Percentiles rank a stretch among this genome's conserved stretches.
These are phyloP conservation scores for Cladophialophora chaetospira DNA, from an alignment of 2,329 filamentous ascomycete species.

Conservation along the genomic window DNA sequence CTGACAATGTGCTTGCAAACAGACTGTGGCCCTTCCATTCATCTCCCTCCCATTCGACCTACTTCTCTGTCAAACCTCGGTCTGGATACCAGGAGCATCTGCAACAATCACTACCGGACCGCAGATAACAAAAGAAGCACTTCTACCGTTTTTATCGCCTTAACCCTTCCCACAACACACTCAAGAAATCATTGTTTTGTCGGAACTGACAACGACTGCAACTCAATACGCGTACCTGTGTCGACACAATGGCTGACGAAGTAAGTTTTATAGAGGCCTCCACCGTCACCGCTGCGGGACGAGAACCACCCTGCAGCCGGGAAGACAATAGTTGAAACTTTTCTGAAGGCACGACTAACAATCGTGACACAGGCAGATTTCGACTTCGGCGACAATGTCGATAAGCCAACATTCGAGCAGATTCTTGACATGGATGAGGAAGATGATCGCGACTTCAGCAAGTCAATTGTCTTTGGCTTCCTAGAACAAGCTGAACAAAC, in stretches of 20 bases:
- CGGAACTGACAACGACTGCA: background rate
- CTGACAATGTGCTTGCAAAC: constrained; percentile 17
- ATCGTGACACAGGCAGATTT: constrained; percentile 36
- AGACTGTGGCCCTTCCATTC: background rate
- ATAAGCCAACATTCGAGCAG: constrained; percentile 80
- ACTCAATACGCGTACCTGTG: background rate
- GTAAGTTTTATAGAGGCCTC: constrained; percentile 14
- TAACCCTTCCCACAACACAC: background rate
- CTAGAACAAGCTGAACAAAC: constrained; percentile 88
- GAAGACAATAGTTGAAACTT: too few species aligned
- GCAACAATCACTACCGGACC: background rate
- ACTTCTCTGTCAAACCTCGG: background rate
- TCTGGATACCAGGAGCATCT: constrained; percentile 1
- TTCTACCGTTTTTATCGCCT: background rate
- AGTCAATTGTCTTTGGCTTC: constrained; percentile 85
- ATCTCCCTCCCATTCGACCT: background rate
- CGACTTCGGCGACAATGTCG: constrained; percentile 75
- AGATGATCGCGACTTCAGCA: constrained; percentile 82
- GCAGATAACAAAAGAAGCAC: background rate
- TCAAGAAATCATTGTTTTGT: background rate
- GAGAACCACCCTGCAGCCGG: background rate
- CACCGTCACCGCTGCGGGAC: background rate
- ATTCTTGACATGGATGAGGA: constrained; percentile 99
- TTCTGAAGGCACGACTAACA: background rate
- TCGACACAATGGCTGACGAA: constrained; percentile 23